Conservation (phyloP, 805 yeast species). For the Nakazawaea wyomingensis region DNA sequence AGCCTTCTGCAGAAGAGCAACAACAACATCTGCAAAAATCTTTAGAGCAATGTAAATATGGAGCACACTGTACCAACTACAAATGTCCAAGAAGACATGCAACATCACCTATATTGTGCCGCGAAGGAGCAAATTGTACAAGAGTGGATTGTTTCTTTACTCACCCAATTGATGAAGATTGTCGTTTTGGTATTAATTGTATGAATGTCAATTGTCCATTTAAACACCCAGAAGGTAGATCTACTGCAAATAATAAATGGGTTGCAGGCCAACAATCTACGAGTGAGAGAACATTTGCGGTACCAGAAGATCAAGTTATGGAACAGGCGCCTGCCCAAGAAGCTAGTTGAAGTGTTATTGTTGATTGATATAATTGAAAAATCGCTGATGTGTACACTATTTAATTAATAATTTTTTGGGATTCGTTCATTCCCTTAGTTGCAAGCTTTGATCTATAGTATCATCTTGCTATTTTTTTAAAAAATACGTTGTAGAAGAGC, state of each 20-base stretch:
- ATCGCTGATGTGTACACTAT: slow-evolving; percentile 5
- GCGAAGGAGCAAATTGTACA: slow-evolving; percentile 74
- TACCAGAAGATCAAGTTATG: slow-evolving; percentile 66
- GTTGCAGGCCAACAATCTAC: slow-evolving; percentile 33
- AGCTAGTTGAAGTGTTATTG: slow-evolving; percentile 9
- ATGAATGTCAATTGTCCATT: slow-evolving; percentile 65
- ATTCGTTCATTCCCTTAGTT: not conserved
- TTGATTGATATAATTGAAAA: not conserved
- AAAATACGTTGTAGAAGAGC: too few relatives aligned
- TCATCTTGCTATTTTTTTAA: not conserved
- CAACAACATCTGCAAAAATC: slow-evolving; percentile 39
- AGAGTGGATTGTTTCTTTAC: slow-evolving; percentile 78
- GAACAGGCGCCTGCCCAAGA: slow-evolving; percentile 58
- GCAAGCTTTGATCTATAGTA: not conserved
- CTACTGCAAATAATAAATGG: slow-evolving; percentile 25
- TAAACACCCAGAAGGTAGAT: slow-evolving; percentile 78
- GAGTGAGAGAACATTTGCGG: slow-evolving; percentile 68
- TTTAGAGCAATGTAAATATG: slow-evolving; percentile 81
- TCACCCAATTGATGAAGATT: slow-evolving; percentile 75
- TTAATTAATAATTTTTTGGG: not conserved
- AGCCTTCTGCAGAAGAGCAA: slow-evolving; percentile 21
- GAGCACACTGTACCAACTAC: slow-evolving; percentile 67
- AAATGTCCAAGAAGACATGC: slow-evolving; percentile 87
- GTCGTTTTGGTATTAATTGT: slow-evolving; percentile 78
- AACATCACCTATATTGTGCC: slow-evolving; percentile 63